phyloP scores from a whole-genome alignment of 257 asterid species.

The Salvia rosmarinus region DNA sequence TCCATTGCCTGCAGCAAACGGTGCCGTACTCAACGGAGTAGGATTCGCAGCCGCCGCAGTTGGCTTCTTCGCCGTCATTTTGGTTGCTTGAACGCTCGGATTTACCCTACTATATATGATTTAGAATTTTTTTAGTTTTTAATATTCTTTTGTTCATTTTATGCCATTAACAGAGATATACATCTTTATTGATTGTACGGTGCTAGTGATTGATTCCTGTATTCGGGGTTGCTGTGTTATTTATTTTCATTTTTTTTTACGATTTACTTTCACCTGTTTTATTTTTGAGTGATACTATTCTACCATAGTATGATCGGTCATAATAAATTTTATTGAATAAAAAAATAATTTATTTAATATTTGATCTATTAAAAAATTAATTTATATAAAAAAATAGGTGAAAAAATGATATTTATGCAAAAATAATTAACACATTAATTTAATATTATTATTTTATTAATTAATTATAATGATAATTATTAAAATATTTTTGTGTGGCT shows the following conservation, averaged over 20 bases:
- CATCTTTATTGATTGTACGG: not conserved
- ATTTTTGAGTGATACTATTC: too few relatives aligned
- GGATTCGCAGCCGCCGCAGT: slow-evolving; percentile 32
- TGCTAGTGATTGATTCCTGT: not conserved
- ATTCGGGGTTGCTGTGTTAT: not conserved
- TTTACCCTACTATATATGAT: not conserved
- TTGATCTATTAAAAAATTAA: too few relatives aligned
- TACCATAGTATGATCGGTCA: too few relatives aligned
- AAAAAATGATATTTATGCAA: too few relatives aligned
- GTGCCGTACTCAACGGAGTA: slow-evolving; percentile 37
- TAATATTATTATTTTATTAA: too few relatives aligned
- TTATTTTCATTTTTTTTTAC: not conserved
- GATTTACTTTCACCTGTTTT: not conserved
- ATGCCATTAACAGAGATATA: not conserved
- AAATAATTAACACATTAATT: too few relatives aligned
- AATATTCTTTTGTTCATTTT: slow-evolving; percentile 13
- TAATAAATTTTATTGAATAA: too few relatives aligned
- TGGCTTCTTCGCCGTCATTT: slow-evolving; percentile 38
- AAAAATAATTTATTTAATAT: too few relatives aligned
- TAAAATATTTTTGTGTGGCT: too few relatives aligned
- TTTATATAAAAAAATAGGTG: too few relatives aligned
- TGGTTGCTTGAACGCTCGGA: slow-evolving; percentile 33
- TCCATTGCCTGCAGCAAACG: slow-evolving; percentile 25
- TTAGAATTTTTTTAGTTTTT: too few relatives aligned
- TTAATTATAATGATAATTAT: too few relatives aligned